phyloP scores from a whole-genome alignment of 306 rosid species.

The Vigna radiata region DNA sequence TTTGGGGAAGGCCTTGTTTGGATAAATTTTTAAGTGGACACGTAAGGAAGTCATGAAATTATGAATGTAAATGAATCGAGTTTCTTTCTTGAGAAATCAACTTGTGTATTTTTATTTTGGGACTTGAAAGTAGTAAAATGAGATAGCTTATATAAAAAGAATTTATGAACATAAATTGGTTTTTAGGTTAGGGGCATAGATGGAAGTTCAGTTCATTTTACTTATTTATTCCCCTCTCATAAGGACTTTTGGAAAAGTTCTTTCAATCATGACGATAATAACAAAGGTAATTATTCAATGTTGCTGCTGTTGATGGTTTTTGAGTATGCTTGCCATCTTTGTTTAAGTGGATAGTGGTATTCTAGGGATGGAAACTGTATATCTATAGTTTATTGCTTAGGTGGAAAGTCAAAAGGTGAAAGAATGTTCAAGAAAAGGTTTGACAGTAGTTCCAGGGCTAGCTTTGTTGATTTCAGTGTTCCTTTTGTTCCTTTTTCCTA shows the following conservation, averaged over 20 bases:
- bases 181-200: neutral
- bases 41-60: neutral
- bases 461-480: neutral
- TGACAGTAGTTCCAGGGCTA: neutral
- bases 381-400: neutral
- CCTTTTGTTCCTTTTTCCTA: neutral
- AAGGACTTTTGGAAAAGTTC: neutral
- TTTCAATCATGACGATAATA: too few species aligned
- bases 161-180: neutral
- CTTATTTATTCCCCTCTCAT: neutral
- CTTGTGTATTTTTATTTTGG: neutral
- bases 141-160: neutral
- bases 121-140: neutral
- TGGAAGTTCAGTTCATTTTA: neutral
- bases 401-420: conserved; percentile 10
- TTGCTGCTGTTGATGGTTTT: neutral
- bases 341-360: neutral
- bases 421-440: neutral
- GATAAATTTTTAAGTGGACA: neutral
- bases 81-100: neutral
- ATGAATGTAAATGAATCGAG: neutral
- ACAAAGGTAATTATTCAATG: neutral
- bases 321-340: neutral
- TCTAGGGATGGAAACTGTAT: conserved; percentile 2
- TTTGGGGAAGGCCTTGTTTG: neutral